These are phyloP conservation scores for Penicillium verrucosum DNA, from an alignment of 2,329 filamentous ascomycete genomes.

Conservation along the genomic window DNA sequence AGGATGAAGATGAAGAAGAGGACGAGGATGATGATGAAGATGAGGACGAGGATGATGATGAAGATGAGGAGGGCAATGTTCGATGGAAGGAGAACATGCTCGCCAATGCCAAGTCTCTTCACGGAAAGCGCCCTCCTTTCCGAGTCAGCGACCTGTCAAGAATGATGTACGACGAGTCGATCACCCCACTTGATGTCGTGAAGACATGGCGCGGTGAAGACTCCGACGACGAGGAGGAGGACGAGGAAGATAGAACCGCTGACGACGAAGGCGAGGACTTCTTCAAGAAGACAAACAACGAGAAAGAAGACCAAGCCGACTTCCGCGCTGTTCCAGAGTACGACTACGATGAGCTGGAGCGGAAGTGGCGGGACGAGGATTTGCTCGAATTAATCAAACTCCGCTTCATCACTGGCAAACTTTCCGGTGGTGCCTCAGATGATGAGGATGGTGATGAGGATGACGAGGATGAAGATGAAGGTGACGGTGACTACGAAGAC, in stretches of 20 bases:
- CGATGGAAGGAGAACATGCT: constrained; percentile 88
- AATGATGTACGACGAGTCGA: constrained; percentile 79
- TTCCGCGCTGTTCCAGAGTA: constrained; percentile 75
- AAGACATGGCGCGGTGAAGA: constrained; percentile 73
- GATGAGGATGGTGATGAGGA: constrained; percentile 51
- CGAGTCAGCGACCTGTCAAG: constrained; percentile 78
- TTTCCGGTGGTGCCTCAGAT: constrained; percentile 56
- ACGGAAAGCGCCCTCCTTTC: constrained; percentile 68
- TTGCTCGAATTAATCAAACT: constrained; percentile 70
- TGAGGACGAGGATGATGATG: constrained; percentile 47
- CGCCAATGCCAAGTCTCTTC: constrained; percentile 68
- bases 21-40: constrained; percentile 46
- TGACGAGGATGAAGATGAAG: constrained; percentile 62
- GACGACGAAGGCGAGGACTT: constrained; percentile 66
- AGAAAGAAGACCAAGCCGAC: constrained; percentile 56
- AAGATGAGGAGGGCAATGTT: constrained; percentile 69
- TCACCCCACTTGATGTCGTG: constrained; percentile 72
- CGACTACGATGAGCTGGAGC: constrained; percentile 75
- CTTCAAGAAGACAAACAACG: constrained; percentile 55
- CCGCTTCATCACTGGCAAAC: constrained; percentile 70
- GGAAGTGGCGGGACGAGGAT: constrained; percentile 79
- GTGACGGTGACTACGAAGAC: constrained; percentile 81
- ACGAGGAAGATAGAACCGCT: constrained; percentile 51
- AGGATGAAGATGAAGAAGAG: constrained; percentile 38
- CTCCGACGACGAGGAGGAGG: constrained; percentile 56